Conservation (phyloP, 2,329 filamentous ascomycete species). For the Colletotrichum scovillei region DNA sequence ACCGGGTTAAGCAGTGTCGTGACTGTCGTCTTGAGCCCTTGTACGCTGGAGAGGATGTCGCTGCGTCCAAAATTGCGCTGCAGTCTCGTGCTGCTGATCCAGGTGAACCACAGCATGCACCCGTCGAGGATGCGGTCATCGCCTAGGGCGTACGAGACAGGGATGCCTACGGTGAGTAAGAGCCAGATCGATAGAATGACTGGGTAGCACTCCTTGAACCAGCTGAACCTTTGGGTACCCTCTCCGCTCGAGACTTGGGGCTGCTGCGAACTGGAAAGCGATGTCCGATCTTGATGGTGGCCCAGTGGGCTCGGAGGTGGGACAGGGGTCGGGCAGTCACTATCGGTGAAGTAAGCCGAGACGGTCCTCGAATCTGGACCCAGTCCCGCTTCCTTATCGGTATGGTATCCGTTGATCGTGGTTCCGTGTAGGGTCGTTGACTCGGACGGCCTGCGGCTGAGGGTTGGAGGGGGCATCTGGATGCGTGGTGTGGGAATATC, state of each 20-base stretch:
- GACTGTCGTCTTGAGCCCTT: conserved; percentile 28
- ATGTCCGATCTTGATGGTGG: not conserved
- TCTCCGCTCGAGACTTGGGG: not conserved
- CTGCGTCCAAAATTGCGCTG: conserved; percentile 48
- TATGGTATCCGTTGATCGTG: conserved; percentile 21
- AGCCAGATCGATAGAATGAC: conserved; percentile 46
- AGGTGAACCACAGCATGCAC: conserved; percentile 59
- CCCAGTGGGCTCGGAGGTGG: not conserved
- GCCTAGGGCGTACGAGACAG: conserved; percentile 46
- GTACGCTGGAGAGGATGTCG: conserved; percentile 29
- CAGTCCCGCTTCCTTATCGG: conserved; percentile 32
- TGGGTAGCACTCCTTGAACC: conserved; percentile 38
- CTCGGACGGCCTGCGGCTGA: conserved; percentile 21
- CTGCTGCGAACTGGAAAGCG: not conserved
- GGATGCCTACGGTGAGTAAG: conserved; percentile 53
- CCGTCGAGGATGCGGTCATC: conserved; percentile 57
- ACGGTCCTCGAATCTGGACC: conserved; percentile 17
- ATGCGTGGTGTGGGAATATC: not conserved
- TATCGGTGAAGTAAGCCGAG: conserved; percentile 31
- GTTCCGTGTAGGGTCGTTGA: conserved; percentile 23
- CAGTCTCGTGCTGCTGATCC: conserved; percentile 54
- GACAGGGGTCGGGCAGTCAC: conserved; percentile 14
- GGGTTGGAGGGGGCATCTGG: not conserved
- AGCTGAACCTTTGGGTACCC: not conserved
- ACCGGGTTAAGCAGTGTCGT: conserved; percentile 60